Evolutionary conservation across 208 protist species (phyloP).

Genomic region (Leishmania tropica): DNA sequence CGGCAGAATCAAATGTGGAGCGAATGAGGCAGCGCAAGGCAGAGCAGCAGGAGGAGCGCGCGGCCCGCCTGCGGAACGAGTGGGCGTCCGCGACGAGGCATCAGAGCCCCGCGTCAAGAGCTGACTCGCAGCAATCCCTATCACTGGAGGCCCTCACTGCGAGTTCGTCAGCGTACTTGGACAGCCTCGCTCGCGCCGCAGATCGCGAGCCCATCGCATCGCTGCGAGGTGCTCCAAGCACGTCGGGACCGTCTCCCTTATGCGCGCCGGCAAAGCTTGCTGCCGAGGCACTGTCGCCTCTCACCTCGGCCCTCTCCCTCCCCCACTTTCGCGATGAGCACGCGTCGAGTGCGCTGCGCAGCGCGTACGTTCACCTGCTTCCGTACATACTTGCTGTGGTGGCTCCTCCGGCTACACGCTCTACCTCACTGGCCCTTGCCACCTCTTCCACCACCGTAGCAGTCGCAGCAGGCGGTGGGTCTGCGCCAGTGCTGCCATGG

Average conservation of each 20-base stretch:
- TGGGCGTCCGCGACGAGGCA: conserved; percentile 7
- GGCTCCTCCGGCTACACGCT: neutral
- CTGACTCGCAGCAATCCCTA: neutral
- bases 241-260: neutral
- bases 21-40: conserved; percentile 13
- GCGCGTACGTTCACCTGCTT: conserved; percentile 19
- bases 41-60: conserved; percentile 16
- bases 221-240: neutral
- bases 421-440: neutral
- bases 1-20: conserved; percentile 8
- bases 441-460: conserved; percentile 4
- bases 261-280: neutral
- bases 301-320: neutral
- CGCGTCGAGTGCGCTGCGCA: neutral
- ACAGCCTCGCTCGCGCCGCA: neutral
- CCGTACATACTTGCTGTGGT: conserved; percentile 10
- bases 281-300: conserved; percentile 1
- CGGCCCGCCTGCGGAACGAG: conserved; percentile 9
- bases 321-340: neutral
- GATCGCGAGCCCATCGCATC: neutral
- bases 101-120: neutral
- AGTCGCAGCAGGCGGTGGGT: neutral
- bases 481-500: neutral
- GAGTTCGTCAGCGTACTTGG: conserved; percentile 2
- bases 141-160: conserved; percentile 9